Evolutionary conservation across 1,139 yeast genomes (phyloP).

Genomic region (Arxiozyma heterogenica): DNA sequence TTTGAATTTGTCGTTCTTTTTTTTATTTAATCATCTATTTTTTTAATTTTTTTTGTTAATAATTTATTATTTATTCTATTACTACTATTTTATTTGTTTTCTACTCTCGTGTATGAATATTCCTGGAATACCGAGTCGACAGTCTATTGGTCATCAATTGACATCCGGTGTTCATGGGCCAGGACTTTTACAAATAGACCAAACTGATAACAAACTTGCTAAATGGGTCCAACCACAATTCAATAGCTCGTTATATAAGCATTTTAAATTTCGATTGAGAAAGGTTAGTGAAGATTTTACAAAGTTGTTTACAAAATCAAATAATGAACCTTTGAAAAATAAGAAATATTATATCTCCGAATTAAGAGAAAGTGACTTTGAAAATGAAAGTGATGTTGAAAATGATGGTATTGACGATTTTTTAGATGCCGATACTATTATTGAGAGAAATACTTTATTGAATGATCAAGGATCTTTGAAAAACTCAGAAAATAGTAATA

Average conservation of each 20-base stretch:
- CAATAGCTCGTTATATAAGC: neutral
- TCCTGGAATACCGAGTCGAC: neutral
- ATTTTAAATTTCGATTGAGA: neutral
- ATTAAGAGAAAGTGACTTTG: slow-evolving; percentile 2
- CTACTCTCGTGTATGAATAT: slow-evolving; percentile 1
- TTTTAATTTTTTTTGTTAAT: too few relatives aligned
- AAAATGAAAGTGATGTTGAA: slow-evolving; percentile 1
- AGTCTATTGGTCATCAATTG: slow-evolving; percentile 1
- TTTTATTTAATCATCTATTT: too few relatives aligned
- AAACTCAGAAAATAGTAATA: neutral
- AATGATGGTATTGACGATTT: slow-evolving; percentile 1
- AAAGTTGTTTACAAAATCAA: neutral
- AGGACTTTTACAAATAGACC: neutral
- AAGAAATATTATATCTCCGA: neutral
- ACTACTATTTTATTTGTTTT: too few relatives aligned
- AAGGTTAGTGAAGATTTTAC: neutral
- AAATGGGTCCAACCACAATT: neutral
- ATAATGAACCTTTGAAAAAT: neutral
- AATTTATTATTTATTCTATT: neutral
- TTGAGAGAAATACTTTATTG: neutral
- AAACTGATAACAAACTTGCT: neutral
- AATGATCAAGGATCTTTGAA: neutral
- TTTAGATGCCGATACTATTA: neutral
- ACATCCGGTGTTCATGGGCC: slow-evolving; percentile 1
- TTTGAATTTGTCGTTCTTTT: too few relatives aligned